Percentiles rank a stretch among this genome's conserved stretches.
These are phyloP conservation scores for Mycena vitilis DNA, from an alignment of 768 basidiomycete genomes.

Conservation along the genomic window DNA sequence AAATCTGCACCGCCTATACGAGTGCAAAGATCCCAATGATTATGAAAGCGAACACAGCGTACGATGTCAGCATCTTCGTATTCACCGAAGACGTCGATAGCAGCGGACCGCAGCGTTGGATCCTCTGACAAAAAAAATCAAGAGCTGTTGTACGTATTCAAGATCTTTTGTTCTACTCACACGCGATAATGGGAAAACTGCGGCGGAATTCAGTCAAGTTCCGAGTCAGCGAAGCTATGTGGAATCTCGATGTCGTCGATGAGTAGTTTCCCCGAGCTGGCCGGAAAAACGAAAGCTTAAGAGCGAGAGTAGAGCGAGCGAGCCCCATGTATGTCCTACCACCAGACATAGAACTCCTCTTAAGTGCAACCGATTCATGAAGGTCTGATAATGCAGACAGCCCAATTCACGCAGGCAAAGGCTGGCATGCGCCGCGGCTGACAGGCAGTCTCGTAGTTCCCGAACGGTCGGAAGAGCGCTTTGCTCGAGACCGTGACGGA, in stretches of 20 bases:
- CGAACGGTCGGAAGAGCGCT: too few species aligned
- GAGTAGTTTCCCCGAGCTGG: constrained; percentile 67
- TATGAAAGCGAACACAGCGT: constrained; percentile 36
- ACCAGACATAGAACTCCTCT: too few species aligned
- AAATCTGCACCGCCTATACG: neutral
- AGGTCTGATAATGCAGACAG: too few species aligned
- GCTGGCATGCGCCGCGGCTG: too few species aligned
- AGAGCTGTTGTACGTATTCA: neutral
- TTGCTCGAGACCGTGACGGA: too few species aligned
- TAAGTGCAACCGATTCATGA: too few species aligned
- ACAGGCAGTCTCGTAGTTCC: too few species aligned
- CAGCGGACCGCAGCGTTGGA: constrained; percentile 81
- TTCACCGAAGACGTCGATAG: constrained; percentile 87
- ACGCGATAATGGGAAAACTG: constrained; percentile 78
- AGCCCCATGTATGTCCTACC: too few species aligned
- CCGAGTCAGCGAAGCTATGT: constrained; percentile 72
- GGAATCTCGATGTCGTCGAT: constrained; percentile 74
- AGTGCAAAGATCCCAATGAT: constrained; percentile 39
- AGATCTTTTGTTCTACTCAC: constrained; percentile 49
- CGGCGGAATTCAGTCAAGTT: constrained; percentile 77
- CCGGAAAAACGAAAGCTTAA: constrained; percentile 91
- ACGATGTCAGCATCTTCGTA: constrained; percentile 88
- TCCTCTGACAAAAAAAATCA: constrained; percentile 72
- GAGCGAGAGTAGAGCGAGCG: too few species aligned
- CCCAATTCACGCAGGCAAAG: too few species aligned